A percentile compares a stretch with the other conserved stretches of the same genome.
Evolutionary conservation across 805 yeast genomes (phyloP).

Genomic region (Zygotorulaspora danielsina): DNA sequence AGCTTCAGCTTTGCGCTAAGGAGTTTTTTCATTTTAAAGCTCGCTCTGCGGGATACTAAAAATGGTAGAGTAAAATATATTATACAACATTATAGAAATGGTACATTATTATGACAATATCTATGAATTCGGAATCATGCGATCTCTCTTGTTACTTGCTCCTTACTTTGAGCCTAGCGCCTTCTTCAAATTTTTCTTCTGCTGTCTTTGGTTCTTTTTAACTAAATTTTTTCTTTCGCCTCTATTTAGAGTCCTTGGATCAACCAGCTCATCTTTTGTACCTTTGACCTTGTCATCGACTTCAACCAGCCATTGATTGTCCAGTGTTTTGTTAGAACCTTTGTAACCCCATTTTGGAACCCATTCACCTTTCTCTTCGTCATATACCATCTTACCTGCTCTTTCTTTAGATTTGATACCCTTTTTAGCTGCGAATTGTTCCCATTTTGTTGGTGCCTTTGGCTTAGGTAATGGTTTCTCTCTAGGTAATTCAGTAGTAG

Average conservation of each 20-base stretch:
- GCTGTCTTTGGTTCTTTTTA: conserved; percentile 80
- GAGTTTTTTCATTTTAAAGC: neutral
- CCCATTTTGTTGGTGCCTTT: conserved; percentile 94
- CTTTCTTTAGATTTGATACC: conserved; percentile 89
- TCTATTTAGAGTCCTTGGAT: conserved; percentile 80
- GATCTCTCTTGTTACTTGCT: neutral
- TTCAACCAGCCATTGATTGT: conserved; percentile 94
- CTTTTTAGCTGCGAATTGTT: conserved; percentile 89
- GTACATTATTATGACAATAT: neutral
- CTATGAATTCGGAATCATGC: neutral
- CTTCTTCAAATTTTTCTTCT: conserved; percentile 67
- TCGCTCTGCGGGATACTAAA: neutral
- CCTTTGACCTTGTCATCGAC: conserved; percentile 69
- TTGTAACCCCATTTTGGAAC: conserved; percentile 98
- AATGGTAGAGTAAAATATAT: neutral
- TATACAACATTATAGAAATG: conserved; percentile 2
- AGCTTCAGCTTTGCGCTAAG: neutral
- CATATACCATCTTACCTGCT: conserved; percentile 83
- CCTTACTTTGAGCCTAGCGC: conserved; percentile 9
- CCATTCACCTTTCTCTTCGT: conserved; percentile 91
- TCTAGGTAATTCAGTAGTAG: conserved; percentile 78
- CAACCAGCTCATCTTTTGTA: conserved; percentile 62
- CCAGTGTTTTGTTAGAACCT: conserved; percentile 84
- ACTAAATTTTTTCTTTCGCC: conserved; percentile 78
- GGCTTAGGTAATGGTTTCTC: conserved; percentile 94